Base-by-base conservation (phyloP, 2,329 filamentous ascomycete genomes). In the Orbilia javanica region DNA sequence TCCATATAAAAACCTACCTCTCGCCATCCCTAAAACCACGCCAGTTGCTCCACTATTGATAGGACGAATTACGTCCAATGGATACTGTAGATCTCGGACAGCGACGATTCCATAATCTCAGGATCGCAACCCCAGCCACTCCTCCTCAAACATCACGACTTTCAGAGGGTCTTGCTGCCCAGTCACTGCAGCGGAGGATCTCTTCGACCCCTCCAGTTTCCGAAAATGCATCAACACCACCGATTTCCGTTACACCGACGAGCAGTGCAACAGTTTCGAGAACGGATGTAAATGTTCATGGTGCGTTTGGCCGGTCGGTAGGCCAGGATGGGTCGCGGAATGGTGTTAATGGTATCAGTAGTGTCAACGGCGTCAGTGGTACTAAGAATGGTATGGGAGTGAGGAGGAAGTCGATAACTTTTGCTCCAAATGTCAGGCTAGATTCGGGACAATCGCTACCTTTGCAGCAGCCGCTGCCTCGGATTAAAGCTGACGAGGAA, bases 371-470 rank as follows among this genome's bases (percentile, higher is more conserved):
- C n/a, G 42, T 50, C 75, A 79, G 25, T 1, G 46, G 42, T 44
- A 6, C 18, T 20, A 44, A 62, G 29, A 67, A 72, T 46, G 68
- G 70, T 31, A 66, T 66, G 22, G 64, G 72, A 27, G 76, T 70
- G 52, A 81, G 79, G 64, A 81, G 81, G 52, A 78, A 72, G 27
- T 82, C 81, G 42, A 81, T 82, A 57, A 80, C 80, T 25, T 82
- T 82, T 44, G 80, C 81, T 60, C 80, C 81, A 22, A 76, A 79
- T 36, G 81, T 82, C 29, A 80, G 77, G 44, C 57, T 81, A 15
- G 80, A 81, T 70, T 79, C 77, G 7, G 81, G 81, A 27, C 75
- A 75, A 27, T 74, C 79, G 22, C 57, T 80, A 42, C 79, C 79
- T 4, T 48, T 81, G 25, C 79, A 80, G 46, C 63, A 57, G 53